Evolutionary conservation across 345 rosid species (phyloP).

Genomic region (Dipteronia sinensis): DNA sequence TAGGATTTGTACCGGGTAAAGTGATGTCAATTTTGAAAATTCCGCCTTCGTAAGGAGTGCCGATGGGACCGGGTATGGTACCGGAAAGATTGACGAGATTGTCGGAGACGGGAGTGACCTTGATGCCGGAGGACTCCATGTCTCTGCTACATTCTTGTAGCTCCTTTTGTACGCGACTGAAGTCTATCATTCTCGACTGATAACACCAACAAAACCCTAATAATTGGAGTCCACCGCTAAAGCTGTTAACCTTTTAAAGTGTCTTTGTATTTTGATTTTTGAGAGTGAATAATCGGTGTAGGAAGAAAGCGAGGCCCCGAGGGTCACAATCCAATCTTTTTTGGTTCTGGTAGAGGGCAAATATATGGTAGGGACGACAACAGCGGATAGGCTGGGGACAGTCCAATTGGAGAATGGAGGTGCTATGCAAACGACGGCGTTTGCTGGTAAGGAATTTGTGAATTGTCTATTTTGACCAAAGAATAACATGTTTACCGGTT

Average conservation of each 20-base stretch:
- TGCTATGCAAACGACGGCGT: background rate
- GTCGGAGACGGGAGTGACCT: slow-evolving; percentile 72
- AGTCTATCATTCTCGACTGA: slow-evolving; percentile 61
- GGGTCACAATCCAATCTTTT: background rate
- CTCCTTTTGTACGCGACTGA: slow-evolving; percentile 87
- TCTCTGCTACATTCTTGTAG: slow-evolving; percentile 85
- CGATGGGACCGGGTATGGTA: slow-evolving; percentile 81
- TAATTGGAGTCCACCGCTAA: background rate
- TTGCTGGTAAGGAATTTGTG: no score
- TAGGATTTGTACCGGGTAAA: slow-evolving; percentile 52
- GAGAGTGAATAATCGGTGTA: background rate
- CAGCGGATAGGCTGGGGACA: background rate
- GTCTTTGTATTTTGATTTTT: background rate
- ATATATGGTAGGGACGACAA: background rate
- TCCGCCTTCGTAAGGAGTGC: slow-evolving; percentile 96
- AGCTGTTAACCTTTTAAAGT: background rate
- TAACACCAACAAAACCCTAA: background rate
- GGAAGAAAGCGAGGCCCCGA: background rate
- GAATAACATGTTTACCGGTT: no score
- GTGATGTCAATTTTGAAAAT: slow-evolving; percentile 84
- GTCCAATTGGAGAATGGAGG: no score
- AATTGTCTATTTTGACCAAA: no score
- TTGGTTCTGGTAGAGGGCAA: background rate
- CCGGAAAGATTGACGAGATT: slow-evolving; percentile 72
- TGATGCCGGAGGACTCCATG: slow-evolving; percentile 69